Conservation (phyloP, 2,329 filamentous ascomycete genomes). For the Ophiostoma fasciatum region DNA sequence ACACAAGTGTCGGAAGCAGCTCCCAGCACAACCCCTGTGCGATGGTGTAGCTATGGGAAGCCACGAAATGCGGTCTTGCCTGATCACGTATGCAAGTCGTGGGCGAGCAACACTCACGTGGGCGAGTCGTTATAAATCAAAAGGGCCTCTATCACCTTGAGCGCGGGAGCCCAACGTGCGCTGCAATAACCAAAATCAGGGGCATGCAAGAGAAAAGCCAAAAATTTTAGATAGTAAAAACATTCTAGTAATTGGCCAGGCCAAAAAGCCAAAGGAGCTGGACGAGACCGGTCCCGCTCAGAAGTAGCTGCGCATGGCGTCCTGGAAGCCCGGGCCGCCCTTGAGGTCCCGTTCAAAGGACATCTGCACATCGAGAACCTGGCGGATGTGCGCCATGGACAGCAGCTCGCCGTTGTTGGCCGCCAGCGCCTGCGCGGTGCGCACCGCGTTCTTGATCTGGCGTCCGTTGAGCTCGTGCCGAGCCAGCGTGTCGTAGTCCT, state of each 20-base stretch:
- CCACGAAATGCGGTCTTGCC: too few species aligned
- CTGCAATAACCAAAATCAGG: too few species aligned
- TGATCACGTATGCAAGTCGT: too few species aligned
- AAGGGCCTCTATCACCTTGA: too few species aligned
- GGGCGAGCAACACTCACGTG: too few species aligned
- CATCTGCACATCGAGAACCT: constrained; percentile 72
- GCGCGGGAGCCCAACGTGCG: too few species aligned
- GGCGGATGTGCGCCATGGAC: constrained; percentile 63
- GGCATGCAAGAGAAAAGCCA: too few species aligned
- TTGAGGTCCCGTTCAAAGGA: constrained; percentile 73
- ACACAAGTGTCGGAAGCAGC: too few species aligned
- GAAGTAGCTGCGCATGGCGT: constrained; percentile 72
- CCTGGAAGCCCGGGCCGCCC: constrained; percentile 64
- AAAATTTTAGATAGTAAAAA: background rate
- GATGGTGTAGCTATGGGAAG: too few species aligned
- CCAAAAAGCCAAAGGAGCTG: background rate
- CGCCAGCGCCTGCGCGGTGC: constrained; percentile 69
- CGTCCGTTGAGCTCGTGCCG: constrained; percentile 47
- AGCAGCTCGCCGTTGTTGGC: constrained; percentile 58
- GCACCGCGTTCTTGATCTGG: constrained; percentile 79
- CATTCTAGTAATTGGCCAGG: background rate
- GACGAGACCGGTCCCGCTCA: constrained; percentile 15
- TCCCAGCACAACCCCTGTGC: too few species aligned
- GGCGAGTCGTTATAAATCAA: too few species aligned
- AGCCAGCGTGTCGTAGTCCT: constrained; percentile 52